A percentile compares a stretch with the other conserved stretches of the same genome.
phyloP scores from a whole-genome alignment of 192 early-diverging fungal genomes.

The Coemansia sp. region DNA sequence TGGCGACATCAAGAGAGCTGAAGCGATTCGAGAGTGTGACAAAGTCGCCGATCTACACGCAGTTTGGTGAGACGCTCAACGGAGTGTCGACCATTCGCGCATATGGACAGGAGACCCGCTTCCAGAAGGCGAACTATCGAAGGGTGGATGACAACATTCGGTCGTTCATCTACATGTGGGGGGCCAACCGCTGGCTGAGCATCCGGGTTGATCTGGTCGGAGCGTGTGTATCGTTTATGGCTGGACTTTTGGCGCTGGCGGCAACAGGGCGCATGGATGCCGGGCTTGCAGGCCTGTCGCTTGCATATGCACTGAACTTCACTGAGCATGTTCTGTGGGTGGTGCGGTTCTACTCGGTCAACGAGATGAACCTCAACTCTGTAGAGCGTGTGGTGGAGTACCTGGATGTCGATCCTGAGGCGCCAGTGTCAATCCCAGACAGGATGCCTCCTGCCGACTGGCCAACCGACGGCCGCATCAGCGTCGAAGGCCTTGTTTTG shows the following conservation, averaged over 20 bases:
- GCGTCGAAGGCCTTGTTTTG: slow-evolving; percentile 67
- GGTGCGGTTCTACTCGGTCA: slow-evolving; percentile 69
- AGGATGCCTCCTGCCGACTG: slow-evolving; percentile 56
- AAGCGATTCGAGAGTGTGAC: slow-evolving; percentile 84
- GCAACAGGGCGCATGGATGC: slow-evolving; percentile 63
- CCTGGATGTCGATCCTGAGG: slow-evolving; percentile 73
- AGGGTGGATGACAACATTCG: slow-evolving; percentile 78
- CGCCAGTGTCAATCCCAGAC: slow-evolving; percentile 52
- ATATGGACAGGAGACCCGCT: slow-evolving; percentile 69
- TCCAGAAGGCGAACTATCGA: slow-evolving; percentile 41
- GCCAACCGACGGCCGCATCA: slow-evolving; percentile 72
- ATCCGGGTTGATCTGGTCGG: slow-evolving; percentile 70
- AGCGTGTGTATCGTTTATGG: slow-evolving; percentile 57
- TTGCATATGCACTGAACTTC: slow-evolving; percentile 82
- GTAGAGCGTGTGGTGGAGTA: slow-evolving; percentile 87
- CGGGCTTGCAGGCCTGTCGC: slow-evolving; percentile 79
- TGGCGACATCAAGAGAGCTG: slow-evolving; percentile 75
- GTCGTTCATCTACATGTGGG: slow-evolving; percentile 81
- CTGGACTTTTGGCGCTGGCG: slow-evolving; percentile 64
- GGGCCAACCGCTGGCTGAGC: slow-evolving; percentile 84
- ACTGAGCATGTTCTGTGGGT: slow-evolving; percentile 77
- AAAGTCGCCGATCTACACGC: slow-evolving; percentile 70
- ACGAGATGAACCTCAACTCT: slow-evolving; percentile 84
- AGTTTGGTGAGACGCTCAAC: slow-evolving; percentile 73
- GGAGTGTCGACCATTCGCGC: slow-evolving; percentile 81